phyloP scores from a whole-genome alignment of 768 basidiomycete genomes.

The Royoungia palumana region DNA sequence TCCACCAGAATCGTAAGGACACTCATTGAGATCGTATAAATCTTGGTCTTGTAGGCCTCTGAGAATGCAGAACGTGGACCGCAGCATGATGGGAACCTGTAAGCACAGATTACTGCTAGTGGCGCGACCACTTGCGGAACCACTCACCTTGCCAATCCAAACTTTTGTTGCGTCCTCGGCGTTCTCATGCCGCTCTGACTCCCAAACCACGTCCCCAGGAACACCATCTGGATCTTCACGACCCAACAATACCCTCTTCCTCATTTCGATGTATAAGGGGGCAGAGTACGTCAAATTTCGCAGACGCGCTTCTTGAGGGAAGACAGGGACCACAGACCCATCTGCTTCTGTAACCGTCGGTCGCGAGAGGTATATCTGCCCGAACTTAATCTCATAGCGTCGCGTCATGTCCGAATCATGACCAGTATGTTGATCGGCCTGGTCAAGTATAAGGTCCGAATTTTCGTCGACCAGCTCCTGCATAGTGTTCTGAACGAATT shows the following conservation, averaged over 20 bases:
- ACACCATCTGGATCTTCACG: constrained; percentile 77
- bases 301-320: constrained; percentile 94
- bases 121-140: background rate
- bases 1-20: constrained; percentile 97
- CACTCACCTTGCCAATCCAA: constrained; percentile 87
- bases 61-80: constrained; percentile 93
- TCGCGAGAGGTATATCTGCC: constrained; percentile 94
- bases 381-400: constrained; percentile 96
- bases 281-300: constrained; percentile 96
- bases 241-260: constrained; percentile 76
- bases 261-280: constrained; percentile 94
- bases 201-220: constrained; percentile 79
- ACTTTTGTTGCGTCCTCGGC: constrained; percentile 75
- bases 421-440: constrained; percentile 94
- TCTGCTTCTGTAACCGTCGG: constrained; percentile 95
- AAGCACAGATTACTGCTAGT: constrained; percentile 11
- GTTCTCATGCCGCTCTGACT: constrained; percentile 62
- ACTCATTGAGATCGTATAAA: constrained; percentile 91
- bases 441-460: constrained; percentile 91
- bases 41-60: constrained; percentile 74
- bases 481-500: constrained; percentile 99
- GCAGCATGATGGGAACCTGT: constrained; percentile 96
- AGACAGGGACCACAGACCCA: constrained; percentile 88
- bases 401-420: constrained; percentile 78
- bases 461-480: constrained; percentile 98